Evolutionary conservation across 257 asterid species (phyloP), one percentile per base, ranked within the genome.

Genomic region (Plantago ovata): DNA sequence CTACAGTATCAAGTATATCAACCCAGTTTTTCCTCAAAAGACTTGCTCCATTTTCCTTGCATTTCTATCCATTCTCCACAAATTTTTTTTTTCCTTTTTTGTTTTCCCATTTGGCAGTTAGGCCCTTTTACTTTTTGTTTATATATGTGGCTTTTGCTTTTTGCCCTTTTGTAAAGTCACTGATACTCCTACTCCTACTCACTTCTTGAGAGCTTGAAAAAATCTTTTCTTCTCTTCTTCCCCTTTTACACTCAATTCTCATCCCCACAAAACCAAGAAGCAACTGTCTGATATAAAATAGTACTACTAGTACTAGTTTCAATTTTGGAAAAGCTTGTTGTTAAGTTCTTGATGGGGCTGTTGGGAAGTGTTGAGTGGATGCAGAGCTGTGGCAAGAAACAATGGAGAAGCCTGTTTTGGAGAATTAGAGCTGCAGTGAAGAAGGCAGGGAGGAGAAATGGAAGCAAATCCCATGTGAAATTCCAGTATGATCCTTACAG

Each of bases 401-500:
- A 75, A 53, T 69, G 82, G 69, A 75, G 60, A 53, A 70, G 71
- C 47, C 41, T 83, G 23, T 69, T 67, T 55, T 47, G 81, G 74
- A 79, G 74, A 70, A 39, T 76, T 73, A 79, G 64, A 49, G 83
- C 76, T 57, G 81, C 79, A 9, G 39, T 75, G 64, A 83, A 72
- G 75, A 80, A 68, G 53, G 78, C 68, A 1, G 14, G 44, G 1
- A 12, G 49, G 51, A 73, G 56, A 58, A 72, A 59, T 4, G 53
- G 78, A 53, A 59, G 70, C 43, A 74, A 69, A 24, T 53, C 18
- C 7, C 75, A 65, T 6, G 56, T 58, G 40, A 80, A 62, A 53
- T 83, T 80, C 58, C 91, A 73, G 61, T 80, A 83, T 65, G 91
- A 83, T 73, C 83, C 91, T 38, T 71, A 79, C 38, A 83, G 87